These are phyloP conservation scores for Lodderomyces metapsilosis DNA, from an alignment of 1,139 yeast species.

Conservation along the genomic window DNA sequence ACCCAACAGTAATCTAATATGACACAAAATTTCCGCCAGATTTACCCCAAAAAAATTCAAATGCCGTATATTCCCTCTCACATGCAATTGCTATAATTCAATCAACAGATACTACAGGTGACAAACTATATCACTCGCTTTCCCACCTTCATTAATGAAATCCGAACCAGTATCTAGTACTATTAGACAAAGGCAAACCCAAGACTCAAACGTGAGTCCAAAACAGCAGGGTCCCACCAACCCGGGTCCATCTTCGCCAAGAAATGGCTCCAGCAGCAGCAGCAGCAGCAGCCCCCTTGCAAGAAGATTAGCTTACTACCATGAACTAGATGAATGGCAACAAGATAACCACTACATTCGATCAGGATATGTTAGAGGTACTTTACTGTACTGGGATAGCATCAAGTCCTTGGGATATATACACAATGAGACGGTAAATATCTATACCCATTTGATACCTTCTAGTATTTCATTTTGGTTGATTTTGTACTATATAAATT, in stretches of 20 bases:
- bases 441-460: constrained; percentile 79
- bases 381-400: constrained; percentile 53
- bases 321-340: constrained; percentile 76
- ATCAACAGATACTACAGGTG: no score
- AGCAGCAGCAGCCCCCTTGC: neutral
- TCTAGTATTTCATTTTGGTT: constrained; percentile 40
- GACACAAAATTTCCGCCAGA: no score
- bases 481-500: constrained; percentile 24
- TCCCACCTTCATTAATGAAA: neutral
- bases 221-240: neutral
- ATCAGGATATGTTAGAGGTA: constrained; percentile 74
- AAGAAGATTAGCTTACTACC: constrained; percentile 24
- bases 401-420: constrained; percentile 58
- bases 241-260: neutral
- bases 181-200: neutral
- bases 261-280: neutral
- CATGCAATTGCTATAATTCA: no score
- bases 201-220: neutral
- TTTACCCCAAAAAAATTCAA: no score
- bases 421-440: constrained; percentile 86
- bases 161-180: neutral
- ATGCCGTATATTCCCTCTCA: no score
- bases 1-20: no score
- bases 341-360: constrained; percentile 77
- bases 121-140: neutral